Evolutionary conservation across 2,329 filamentous ascomycete genomes (phyloP), one percentile per base, ranked within the genome.

Genomic region (Aspergillus japonicus): DNA sequence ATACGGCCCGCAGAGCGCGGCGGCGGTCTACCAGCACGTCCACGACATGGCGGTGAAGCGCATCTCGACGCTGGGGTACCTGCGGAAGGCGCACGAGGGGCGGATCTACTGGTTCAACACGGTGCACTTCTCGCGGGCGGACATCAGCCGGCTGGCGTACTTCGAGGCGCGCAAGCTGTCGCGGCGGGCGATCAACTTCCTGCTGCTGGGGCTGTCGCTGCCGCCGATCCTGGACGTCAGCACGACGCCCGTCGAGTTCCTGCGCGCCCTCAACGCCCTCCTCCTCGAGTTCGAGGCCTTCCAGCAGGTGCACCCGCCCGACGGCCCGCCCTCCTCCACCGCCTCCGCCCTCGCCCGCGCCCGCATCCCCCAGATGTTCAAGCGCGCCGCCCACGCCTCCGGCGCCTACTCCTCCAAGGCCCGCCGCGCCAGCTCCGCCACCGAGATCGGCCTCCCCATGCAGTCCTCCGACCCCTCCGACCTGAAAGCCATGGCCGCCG

Each of bases 41-140:
- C 90, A 94, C 59, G 94, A 98, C 61, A 86, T 91, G 68, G 89
- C 91, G 42, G 89, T 89, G 60, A 99, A 99, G 81, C 86, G 95
- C 67, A 96, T 99, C 80, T 92, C 92, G 2, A 98, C 95, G 0
- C 77, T 99, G 47, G 91, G 96, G 69, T 99, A 99, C 73, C 77
- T 99, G 64, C 87, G 93, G 63, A 96, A 96, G 79, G 89, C 92
- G 92, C 93, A 99, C 73, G 92, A 97, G 78, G 93, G 94, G 62
- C 88, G 92, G 60, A 88, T 96, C 47, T 98, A 96, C 80, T 98
- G 95, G 93, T 97, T 98, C 82, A 97, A 97, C 78, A 97, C 95
- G 0, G 86, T 96, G 62, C 89, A 96, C 71, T 96, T 96, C 77
- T 91, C 92, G 65, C 90, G 91, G 69, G 77, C 85, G 31, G 92